Evolutionary conservation across 1,284 basidiomycete genomes (phyloP).

Genomic region (Hypsizygus ulmarius): DNA sequence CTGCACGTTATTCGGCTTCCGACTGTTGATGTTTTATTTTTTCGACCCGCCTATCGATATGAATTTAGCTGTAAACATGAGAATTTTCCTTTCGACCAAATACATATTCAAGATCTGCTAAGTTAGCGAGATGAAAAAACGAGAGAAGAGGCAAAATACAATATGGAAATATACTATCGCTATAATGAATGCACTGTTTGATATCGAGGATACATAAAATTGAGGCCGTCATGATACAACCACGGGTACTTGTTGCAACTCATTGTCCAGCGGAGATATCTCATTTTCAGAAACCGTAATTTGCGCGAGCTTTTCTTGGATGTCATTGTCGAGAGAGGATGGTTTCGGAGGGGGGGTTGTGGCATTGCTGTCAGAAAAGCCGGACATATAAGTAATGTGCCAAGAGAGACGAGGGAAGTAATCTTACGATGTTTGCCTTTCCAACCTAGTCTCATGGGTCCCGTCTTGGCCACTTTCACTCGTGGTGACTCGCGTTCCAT

Average conservation of each 20-base stretch:
- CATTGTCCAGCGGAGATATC: not conserved
- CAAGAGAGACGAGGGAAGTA: no score
- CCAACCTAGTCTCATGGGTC: not conserved
- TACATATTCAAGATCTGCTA: no score
- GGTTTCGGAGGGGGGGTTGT: not conserved
- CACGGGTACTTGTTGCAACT: conserved; percentile 2
- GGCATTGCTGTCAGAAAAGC: not conserved
- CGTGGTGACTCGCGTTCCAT: conserved; percentile 49
- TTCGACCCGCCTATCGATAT: no score
- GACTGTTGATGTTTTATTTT: no score
- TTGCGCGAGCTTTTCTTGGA: conserved; percentile 11
- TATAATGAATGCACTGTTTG: no score
- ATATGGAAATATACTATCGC: no score
- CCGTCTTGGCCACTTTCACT: not conserved
- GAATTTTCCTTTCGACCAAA: no score
- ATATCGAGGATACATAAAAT: not conserved
- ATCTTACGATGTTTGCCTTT: conserved; percentile 2
- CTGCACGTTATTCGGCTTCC: no score
- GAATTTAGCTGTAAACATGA: no score
- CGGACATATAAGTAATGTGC: no score
- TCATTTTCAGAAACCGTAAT: conserved; percentile 1
- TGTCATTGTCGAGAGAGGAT: conserved; percentile 2
- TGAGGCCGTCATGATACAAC: conserved; percentile 2
- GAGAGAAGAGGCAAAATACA: no score
- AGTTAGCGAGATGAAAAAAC: no score